Evolutionary conservation across 306 rosid genomes (phyloP).

Genomic region (Trifolium subterraneum): DNA sequence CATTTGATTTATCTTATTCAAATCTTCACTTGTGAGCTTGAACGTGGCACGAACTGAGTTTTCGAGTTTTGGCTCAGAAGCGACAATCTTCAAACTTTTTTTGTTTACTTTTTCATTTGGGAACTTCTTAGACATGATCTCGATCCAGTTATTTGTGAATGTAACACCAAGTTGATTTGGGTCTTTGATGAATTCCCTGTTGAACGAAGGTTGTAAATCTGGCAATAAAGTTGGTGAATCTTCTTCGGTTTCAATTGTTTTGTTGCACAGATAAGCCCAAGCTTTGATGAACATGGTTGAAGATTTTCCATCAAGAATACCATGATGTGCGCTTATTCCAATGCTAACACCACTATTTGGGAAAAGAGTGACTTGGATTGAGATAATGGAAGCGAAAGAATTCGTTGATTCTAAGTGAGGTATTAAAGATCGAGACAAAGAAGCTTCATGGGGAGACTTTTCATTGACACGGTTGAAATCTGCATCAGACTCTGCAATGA

Average conservation of each 20-base stretch:
- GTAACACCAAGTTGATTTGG: neutral
- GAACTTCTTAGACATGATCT: neutral
- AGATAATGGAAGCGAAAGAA: slow-evolving; percentile 41
- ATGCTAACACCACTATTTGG: slow-evolving; percentile 55
- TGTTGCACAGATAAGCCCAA: slow-evolving; percentile 51
- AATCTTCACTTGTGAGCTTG: slow-evolving; percentile 37
- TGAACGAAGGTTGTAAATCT: slow-evolving; percentile 48
- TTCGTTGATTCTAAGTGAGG: slow-evolving; percentile 49
- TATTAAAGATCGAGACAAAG: slow-evolving; percentile 44
- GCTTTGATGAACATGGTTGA: slow-evolving; percentile 55
- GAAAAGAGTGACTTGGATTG: slow-evolving; percentile 63
- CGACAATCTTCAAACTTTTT: slow-evolving; percentile 28
- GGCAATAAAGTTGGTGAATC: slow-evolving; percentile 2
- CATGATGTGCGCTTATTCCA: slow-evolving; percentile 58
- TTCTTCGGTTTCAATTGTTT: neutral
- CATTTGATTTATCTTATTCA: slow-evolving; percentile 41
- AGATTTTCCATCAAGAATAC: slow-evolving; percentile 59
- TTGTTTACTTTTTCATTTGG: neutral
- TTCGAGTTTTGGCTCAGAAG: neutral
- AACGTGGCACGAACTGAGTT: slow-evolving; percentile 50
- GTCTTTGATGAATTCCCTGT: slow-evolving; percentile 47
- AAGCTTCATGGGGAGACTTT: slow-evolving; percentile 33
- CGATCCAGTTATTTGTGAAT: neutral
- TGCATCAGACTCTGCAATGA: slow-evolving; percentile 48
- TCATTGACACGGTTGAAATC: slow-evolving; percentile 42